phyloP scores from a whole-genome alignment of 2,329 filamentous ascomycete species.

The Aspergillus sp. region DNA sequence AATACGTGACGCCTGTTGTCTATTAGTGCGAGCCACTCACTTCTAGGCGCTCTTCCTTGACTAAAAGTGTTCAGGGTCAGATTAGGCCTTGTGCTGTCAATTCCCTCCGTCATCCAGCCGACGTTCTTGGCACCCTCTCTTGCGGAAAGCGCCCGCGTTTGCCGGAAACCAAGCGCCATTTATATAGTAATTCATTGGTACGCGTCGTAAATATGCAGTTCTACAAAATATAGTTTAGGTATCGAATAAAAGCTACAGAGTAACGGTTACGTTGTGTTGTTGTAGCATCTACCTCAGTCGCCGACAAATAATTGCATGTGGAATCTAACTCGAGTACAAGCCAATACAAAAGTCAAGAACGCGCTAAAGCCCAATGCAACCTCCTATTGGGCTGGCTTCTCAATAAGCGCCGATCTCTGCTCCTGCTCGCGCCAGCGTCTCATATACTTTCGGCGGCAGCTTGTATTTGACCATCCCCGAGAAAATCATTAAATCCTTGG shows the following conservation, averaged over 20 bases:
- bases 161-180: background rate
- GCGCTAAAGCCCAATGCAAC: background rate
- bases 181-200: background rate
- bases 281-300: background rate
- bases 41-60: background rate
- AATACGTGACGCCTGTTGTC: background rate
- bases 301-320: background rate
- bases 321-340: no score
- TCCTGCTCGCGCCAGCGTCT: conserved; percentile 80
- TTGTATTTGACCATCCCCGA: conserved; percentile 90
- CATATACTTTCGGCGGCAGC: conserved; percentile 82
- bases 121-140: background rate
- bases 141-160: background rate
- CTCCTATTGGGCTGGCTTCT: background rate
- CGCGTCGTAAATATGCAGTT: no score
- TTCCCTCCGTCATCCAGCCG: background rate
- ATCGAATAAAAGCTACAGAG: no score
- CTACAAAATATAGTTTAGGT: no score
- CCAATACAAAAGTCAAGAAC: no score
- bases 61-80: background rate
- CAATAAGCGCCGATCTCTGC: conserved; percentile 59
- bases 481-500: conserved; percentile 89
- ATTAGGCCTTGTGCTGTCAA: background rate
- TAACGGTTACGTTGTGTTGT: background rate
- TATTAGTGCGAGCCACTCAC: background rate